A percentile compares a stretch with the other conserved stretches of the same genome.
phyloP scores from a whole-genome alignment of 1,139 yeast genomes.

The Candida pseudoviswanathii region DNA sequence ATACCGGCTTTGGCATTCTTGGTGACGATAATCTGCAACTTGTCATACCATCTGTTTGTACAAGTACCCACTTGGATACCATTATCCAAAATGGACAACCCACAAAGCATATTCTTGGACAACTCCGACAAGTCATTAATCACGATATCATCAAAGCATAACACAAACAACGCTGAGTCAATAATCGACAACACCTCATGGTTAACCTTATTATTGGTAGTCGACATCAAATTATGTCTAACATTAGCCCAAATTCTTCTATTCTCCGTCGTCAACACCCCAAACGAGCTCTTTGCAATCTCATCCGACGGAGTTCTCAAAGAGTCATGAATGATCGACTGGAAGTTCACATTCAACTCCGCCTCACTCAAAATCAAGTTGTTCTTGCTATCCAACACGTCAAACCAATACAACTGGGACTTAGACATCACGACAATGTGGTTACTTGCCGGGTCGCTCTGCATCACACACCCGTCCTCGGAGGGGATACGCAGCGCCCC shows the following conservation, averaged over 20 bases:
- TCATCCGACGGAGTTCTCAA: conserved; percentile 59
- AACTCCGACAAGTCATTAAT: conserved; percentile 68
- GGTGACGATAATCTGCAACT: conserved; percentile 86
- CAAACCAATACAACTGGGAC: conserved; percentile 93
- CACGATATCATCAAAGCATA: conserved; percentile 78
- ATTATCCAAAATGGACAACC: conserved; percentile 72
- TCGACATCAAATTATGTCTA: conserved; percentile 51
- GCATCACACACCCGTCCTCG: conserved; percentile 77
- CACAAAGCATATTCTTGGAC: conserved; percentile 84
- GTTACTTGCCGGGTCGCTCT: conserved; percentile 70
- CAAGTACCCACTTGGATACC: conserved; percentile 94
- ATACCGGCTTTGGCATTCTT: conserved; percentile 91
- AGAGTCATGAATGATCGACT: conserved; percentile 76
- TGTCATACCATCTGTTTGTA: conserved; percentile 94
- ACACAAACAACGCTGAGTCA: conserved; percentile 78
- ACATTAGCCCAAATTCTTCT: conserved; percentile 82
- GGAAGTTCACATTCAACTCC: conserved; percentile 74
- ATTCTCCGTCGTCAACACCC: conserved; percentile 86
- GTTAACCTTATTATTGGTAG: conserved; percentile 46
- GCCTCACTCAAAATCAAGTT: conserved; percentile 71
- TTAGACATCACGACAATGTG: conserved; percentile 84
- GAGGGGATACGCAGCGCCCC: conserved; percentile 89
- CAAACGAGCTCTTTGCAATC: conserved; percentile 80
- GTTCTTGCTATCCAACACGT: conserved; percentile 73
- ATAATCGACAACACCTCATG: conserved; percentile 71